phyloP scores from a whole-genome alignment of 176 grass and related monocot genomes.

The Phoenix roebelenii region DNA sequence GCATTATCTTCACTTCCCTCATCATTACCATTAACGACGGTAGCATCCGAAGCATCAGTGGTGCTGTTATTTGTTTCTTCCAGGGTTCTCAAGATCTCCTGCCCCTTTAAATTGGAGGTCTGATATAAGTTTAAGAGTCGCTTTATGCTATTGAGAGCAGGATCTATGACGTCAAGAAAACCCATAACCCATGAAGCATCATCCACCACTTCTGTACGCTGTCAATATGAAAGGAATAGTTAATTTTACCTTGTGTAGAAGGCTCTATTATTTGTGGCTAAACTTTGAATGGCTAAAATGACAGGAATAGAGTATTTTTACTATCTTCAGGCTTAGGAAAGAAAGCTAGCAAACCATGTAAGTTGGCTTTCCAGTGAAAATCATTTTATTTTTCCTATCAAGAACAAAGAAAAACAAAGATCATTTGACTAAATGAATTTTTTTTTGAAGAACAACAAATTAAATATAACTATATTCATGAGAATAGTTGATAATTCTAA shows the following conservation, averaged over 20 bases:
- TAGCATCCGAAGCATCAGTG: slow-evolving; percentile 7
- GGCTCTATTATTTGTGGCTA: too few species aligned
- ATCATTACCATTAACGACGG: background rate
- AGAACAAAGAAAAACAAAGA: too few species aligned
- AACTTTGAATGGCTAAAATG: too few species aligned
- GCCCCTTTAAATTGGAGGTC: slow-evolving; percentile 14
- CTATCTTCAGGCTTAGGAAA: too few species aligned
- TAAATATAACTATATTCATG: too few species aligned
- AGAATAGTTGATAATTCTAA: too few species aligned
- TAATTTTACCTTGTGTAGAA: background rate
- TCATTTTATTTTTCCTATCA: too few species aligned
- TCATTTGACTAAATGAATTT: too few species aligned
- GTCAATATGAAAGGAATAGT: slow-evolving; percentile 16
- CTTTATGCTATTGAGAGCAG: slow-evolving; percentile 82
- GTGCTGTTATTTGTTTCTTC: slow-evolving; percentile 16
- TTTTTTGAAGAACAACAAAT: too few species aligned
- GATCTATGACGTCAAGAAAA: slow-evolving; percentile 85
- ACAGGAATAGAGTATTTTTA: too few species aligned
- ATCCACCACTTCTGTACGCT: slow-evolving; percentile 85
- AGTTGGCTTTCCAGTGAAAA: too few species aligned
- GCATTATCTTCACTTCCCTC: background rate
- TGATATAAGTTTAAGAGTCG: slow-evolving; percentile 62
- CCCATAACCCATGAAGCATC: slow-evolving; percentile 91
- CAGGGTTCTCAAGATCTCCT: slow-evolving; percentile 22
- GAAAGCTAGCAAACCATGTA: too few species aligned